A percentile compares a stretch with the other conserved stretches of the same genome.
Evolutionary conservation across 306 rosid genomes (phyloP).

Genomic region (Fragaria vesca): DNA sequence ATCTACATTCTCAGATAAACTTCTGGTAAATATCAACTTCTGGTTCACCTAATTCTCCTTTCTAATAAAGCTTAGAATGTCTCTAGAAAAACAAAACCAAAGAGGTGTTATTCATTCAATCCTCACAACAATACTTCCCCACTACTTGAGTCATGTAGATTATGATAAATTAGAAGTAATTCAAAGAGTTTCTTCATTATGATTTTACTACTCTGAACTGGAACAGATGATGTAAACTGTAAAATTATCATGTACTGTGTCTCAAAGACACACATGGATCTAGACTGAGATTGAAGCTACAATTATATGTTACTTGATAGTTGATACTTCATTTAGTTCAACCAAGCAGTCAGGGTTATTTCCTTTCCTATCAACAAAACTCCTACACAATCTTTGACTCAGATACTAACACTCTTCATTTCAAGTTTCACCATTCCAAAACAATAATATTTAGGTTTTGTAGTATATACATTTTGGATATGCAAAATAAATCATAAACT

Average conservation of each 20-base stretch:
- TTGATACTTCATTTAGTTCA: background rate
- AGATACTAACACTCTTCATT: background rate
- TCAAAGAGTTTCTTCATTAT: background rate
- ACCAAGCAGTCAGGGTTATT: background rate
- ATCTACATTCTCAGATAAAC: background rate
- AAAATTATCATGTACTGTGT: background rate
- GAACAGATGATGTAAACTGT: background rate
- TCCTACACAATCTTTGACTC: background rate
- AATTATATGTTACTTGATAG: background rate
- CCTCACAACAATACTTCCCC: background rate
- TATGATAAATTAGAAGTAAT: background rate
- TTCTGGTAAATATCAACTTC: background rate
- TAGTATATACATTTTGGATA: background rate
- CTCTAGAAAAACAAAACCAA: background rate
- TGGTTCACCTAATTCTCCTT: background rate
- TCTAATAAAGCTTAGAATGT: background rate
- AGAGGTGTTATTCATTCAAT: background rate
- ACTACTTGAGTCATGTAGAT: background rate
- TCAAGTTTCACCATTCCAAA: background rate
- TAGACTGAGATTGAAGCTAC: background rate
- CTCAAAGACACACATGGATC: background rate
- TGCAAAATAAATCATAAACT: background rate
- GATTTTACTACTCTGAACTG: constrained; percentile 1
- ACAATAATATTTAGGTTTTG: background rate
- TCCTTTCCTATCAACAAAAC: background rate